These are phyloP conservation scores for Nothomitra cinnamomea DNA, from an alignment of 2,329 filamentous ascomycete species.

Conservation along the genomic window DNA sequence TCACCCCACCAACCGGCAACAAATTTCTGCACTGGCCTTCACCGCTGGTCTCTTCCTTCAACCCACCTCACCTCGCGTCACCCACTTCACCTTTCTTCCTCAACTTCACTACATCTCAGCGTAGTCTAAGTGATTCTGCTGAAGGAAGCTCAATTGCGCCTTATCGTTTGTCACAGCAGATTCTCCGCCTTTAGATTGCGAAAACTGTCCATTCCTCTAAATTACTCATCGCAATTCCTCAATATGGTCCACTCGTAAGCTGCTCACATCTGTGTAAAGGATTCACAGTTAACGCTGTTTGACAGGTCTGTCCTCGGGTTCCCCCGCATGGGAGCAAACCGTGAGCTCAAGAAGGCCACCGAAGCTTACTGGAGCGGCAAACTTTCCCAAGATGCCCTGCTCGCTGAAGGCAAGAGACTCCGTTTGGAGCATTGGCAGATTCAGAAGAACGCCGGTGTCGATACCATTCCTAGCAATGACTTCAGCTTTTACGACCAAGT, in stretches of 20 bases:
- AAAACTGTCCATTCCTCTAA: neutral
- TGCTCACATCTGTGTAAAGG: neutral
- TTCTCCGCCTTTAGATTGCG: neutral
- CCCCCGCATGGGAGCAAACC: conserved; percentile 94
- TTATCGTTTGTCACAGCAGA: too few species aligned
- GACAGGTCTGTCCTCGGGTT: conserved; percentile 73
- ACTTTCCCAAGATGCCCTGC: conserved; percentile 76
- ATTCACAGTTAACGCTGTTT: neutral
- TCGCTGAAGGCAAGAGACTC: conserved; percentile 91
- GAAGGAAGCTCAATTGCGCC: too few species aligned
- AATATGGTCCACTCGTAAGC: conserved; percentile 5
- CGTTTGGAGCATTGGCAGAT: conserved; percentile 98
- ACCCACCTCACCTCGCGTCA: too few species aligned
- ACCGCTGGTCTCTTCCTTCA: too few species aligned
- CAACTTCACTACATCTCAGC: too few species aligned
- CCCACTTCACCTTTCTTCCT: too few species aligned
- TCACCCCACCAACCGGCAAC: too few species aligned
- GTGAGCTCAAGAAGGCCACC: conserved; percentile 99
- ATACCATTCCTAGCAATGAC: conserved; percentile 98
- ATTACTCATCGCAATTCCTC: neutral
- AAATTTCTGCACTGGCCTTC: too few species aligned
- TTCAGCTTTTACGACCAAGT: conserved; percentile 98
- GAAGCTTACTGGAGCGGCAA: conserved; percentile 97
- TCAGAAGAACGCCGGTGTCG: conserved; percentile 95
- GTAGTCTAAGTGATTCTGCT: too few species aligned